Conservation (phyloP, 768 basidiomycete genomes). For the Galerina marginata region DNA sequence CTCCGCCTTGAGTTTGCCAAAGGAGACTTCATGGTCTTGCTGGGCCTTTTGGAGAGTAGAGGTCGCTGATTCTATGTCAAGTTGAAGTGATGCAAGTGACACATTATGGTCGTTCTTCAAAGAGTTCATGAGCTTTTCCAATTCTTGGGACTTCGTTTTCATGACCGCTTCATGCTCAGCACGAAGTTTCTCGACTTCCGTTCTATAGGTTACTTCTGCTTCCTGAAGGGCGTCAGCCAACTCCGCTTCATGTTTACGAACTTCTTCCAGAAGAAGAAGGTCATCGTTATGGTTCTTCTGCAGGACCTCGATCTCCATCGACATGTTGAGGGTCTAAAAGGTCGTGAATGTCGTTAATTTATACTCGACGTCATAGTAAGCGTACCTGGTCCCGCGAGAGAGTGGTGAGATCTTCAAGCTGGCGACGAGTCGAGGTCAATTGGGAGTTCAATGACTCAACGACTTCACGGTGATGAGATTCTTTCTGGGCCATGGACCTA, state of each 20-base stretch:
- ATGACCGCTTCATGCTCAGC: conserved; percentile 52
- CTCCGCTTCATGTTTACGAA: conserved; percentile 60
- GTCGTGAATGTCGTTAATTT: conserved; percentile 3
- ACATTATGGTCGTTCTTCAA: conserved; percentile 39
- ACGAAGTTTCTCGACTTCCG: conserved; percentile 53
- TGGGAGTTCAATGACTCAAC: conserved; percentile 76
- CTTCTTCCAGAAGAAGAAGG: conserved; percentile 55
- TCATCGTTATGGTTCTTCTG: conserved; percentile 64
- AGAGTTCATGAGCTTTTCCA: conserved; percentile 53
- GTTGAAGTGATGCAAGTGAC: conserved; percentile 41
- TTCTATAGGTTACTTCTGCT: conserved; percentile 55
- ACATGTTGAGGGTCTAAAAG: conserved; percentile 83
- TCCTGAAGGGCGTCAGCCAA: conserved; percentile 56
- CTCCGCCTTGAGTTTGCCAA: conserved; percentile 60
- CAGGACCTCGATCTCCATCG: conserved; percentile 80
- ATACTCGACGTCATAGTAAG: conserved; percentile 2
- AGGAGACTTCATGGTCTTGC: conserved; percentile 62
- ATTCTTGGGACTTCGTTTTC: conserved; percentile 40
- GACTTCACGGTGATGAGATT: conserved; percentile 83
- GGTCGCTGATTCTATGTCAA: conserved; percentile 50
- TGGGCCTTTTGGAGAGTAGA: conserved; percentile 50
- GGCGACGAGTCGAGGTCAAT: conserved; percentile 70
- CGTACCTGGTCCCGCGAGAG: conserved; percentile 86
- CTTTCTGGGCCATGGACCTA: conserved; percentile 98
- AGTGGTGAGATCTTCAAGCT: conserved; percentile 81